Evolutionary conservation across 139 green algal species (phyloP), one percentile per base, ranked within the genome.

Genomic region (Pleodorina starrii): DNA sequence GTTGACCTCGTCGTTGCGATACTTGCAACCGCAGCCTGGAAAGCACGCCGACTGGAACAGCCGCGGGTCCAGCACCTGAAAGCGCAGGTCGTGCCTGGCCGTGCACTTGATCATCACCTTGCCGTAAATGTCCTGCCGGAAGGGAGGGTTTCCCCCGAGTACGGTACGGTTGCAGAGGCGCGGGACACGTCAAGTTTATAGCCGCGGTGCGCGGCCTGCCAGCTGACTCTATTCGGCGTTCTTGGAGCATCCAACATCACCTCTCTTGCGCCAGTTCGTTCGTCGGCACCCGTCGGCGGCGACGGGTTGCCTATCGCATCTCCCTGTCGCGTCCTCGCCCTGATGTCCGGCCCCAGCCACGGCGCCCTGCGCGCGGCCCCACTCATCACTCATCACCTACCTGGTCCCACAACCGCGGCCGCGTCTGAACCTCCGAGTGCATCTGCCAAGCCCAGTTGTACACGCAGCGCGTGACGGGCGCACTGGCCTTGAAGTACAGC

Each of bases 401-500:
- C 72, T 80, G 84, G 69, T 89, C 84, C 84, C 84, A 89, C 11
- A 89, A 6, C 48, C 2, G 14, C 7, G 84, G 84, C 19, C 84
- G 84, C 25, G 10, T 7, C 50, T 32, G 23, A 23, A 73, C 84
- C 84, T 89, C 42, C 23, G 36, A 14, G 48, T 73, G 29, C 84
- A 89, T 89, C 6, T 89, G 69, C 84, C 29, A 36, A 1, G 75
- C 35, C 84, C 84, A 89, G 51, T 83, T 89, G 38, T 82, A 89
- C 84, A 89, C 84, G 38, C 84, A 89, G 36, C 84, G 69, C 25
- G 84, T 74, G 9, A 89, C 69, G 10, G 27, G 69, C 6, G 84
- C 48, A 0, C 35, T 83, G 48, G 84, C 68, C 84, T 89, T 89
- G 36, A 89, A 89, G 84, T 89, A 89, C 36, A 89, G 84, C 48